These are phyloP conservation scores for Trichoderma sp. DNA, from an alignment of 2,329 filamentous ascomycete species.

Conservation along the genomic window DNA sequence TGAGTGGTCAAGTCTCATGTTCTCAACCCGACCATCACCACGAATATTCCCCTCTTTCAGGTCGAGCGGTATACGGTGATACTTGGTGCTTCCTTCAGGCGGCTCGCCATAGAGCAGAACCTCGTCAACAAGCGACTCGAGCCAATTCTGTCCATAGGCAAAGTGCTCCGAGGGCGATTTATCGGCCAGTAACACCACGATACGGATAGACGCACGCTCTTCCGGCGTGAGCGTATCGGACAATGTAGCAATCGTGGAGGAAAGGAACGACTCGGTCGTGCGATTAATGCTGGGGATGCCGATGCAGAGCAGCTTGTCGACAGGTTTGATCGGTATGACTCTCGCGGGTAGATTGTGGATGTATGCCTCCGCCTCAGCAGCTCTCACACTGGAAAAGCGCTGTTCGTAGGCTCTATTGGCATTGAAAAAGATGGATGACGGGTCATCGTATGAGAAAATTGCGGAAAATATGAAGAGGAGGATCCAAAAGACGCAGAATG, in stretches of 20 bases:
- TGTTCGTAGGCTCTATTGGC: constrained; percentile 31
- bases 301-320: constrained; percentile 32
- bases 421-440: constrained; percentile 39
- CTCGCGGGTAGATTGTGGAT: constrained; percentile 20
- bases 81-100: not conserved
- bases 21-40: constrained; percentile 35
- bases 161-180: constrained; percentile 34
- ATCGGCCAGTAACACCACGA: constrained; percentile 40
- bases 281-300: constrained; percentile 41
- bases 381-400: constrained; percentile 31
- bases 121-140: constrained; percentile 36
- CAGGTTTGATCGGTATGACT: not conserved
- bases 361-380: constrained; percentile 32
- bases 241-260: constrained; percentile 35
- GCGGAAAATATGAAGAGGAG: constrained; percentile 32
- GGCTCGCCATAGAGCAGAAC: constrained; percentile 35
- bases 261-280: constrained; percentile 33
- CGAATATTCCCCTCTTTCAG: constrained; percentile 28
- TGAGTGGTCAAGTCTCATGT: constrained; percentile 39
- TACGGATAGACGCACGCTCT: constrained; percentile 35
- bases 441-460: constrained; percentile 37
- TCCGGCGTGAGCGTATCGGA: constrained; percentile 34
- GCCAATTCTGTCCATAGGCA: constrained; percentile 37
- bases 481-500: constrained; percentile 36
- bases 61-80: constrained; percentile 29